Percentiles rank a stretch among this genome's conserved stretches.
Evolutionary conservation across 306 rosid species (phyloP).

Genomic region (Lathyrus sativus): DNA sequence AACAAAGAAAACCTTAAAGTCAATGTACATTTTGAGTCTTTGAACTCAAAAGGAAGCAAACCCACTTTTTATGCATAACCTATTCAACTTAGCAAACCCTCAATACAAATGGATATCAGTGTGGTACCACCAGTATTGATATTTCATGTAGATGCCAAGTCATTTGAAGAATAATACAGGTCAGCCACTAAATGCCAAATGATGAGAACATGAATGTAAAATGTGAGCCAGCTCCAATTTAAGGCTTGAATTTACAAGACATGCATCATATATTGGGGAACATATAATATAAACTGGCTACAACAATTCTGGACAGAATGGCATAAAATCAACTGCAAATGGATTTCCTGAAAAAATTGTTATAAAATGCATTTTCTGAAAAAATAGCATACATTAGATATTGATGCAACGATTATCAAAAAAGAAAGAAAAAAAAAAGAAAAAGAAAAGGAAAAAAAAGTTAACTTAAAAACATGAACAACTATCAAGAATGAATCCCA

Average conservation of each 20-base stretch:
- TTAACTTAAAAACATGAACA: constrained; percentile 4
- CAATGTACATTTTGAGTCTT: background rate
- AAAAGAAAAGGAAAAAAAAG: no score
- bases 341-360: background rate
- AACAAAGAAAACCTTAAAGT: constrained; percentile 2
- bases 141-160: background rate
- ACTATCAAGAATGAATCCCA: constrained; percentile 19
- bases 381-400: background rate
- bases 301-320: background rate
- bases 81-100: constrained; percentile 14
- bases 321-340: background rate
- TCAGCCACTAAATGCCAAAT: constrained; percentile 8
- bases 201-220: constrained; percentile 1
- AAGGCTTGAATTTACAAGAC: constrained; percentile 6
- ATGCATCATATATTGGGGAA: background rate
- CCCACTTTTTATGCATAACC: background rate
- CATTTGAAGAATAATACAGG: background rate
- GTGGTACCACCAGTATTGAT: constrained; percentile 11
- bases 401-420: background rate
- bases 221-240: background rate
- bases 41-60: background rate
- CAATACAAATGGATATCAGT: background rate
- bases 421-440: no score
- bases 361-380: constrained; percentile 9
- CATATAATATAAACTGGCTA: background rate